Evolutionary conservation across 495 filamentous ascomycete genomes (phyloP).

Genomic region (Hyaloscypha bicolor): DNA sequence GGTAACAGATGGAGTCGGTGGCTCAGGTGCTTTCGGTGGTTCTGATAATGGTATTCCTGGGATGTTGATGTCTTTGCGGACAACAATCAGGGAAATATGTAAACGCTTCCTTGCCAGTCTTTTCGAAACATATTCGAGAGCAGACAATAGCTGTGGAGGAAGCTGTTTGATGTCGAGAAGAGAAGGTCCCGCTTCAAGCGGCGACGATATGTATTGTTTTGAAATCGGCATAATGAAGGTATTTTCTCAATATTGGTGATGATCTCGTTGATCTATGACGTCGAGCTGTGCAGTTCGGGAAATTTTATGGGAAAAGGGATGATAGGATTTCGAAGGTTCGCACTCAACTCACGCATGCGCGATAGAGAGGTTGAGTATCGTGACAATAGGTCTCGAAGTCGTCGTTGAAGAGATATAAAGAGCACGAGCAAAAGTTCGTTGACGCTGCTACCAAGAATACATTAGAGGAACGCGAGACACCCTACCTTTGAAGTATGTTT

Average conservation of each 20-base stretch:
- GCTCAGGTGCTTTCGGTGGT: conserved; percentile 28
- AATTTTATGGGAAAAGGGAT: not conserved
- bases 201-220: conserved; percentile 54
- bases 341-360: not conserved
- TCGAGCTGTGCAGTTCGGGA: not conserved
- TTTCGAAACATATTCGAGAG: conserved; percentile 54
- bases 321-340: not conserved
- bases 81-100: conserved; percentile 50
- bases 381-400: not conserved
- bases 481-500: not conserved
- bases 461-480: conserved; percentile 8
- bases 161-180: conserved; percentile 51
- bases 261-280: not conserved
- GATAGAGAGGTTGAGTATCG: not conserved
- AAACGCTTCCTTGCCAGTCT: conserved; percentile 47
- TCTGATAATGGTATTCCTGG: conserved; percentile 32
- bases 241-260: not conserved
- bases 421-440: not conserved
- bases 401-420: conserved; percentile 4
- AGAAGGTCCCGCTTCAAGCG: conserved; percentile 55
- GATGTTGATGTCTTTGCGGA: conserved; percentile 51
- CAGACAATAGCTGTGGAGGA: conserved; percentile 43
- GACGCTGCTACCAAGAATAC: conserved; percentile 5
- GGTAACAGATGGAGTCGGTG: conserved; percentile 28
- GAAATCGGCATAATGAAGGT: conserved; percentile 35